These are phyloP conservation scores for Coniochaeta pulveracea DNA, from an alignment of 2,329 filamentous ascomycete species.

Conservation along the genomic window DNA sequence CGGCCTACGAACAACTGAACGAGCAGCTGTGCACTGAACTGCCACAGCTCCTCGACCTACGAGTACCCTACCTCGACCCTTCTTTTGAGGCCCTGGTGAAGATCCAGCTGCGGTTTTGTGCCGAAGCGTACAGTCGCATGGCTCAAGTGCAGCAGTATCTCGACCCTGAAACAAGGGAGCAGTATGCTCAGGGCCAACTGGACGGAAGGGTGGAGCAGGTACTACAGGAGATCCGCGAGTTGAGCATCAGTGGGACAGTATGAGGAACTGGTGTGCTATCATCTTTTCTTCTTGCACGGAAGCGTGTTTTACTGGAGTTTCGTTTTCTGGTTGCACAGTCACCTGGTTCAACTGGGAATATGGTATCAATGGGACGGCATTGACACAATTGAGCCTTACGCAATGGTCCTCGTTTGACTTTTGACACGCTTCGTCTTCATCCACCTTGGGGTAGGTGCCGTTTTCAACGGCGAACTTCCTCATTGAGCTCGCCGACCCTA, in stretches of 20 bases:
- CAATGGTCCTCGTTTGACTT: no score
- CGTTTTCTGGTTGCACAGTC: no score
- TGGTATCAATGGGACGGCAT: no score
- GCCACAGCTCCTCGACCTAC: slow-evolving; percentile 90
- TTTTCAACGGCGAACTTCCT: no score
- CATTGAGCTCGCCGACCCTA: no score
- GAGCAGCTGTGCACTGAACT: slow-evolving; percentile 89
- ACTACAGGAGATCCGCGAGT: slow-evolving; percentile 87
- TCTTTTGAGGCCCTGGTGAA: slow-evolving; percentile 97
- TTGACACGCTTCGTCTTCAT: no score
- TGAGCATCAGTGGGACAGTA: slow-evolving; percentile 76
- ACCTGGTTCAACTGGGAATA: no score
- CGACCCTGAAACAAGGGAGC: slow-evolving; percentile 87
- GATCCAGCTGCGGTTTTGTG: slow-evolving; percentile 95
- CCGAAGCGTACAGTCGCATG: slow-evolving; percentile 95
- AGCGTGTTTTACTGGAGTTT: no score
- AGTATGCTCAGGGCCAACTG: slow-evolving; percentile 88
- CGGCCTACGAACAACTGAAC: slow-evolving; percentile 91
- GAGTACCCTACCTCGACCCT: slow-evolving; percentile 93
- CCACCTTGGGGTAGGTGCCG: no score
- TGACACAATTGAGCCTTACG: no score
- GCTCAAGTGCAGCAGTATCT: slow-evolving; percentile 98
- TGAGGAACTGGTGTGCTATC: no score
- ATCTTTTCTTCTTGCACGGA: no score
- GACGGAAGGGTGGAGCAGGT: slow-evolving; percentile 92